A percentile compares a stretch with the other conserved stretches of the same genome.
Evolutionary conservation across 176 grass and related monocot species (phyloP).

Genomic region (Oryza glumipatula): DNA sequence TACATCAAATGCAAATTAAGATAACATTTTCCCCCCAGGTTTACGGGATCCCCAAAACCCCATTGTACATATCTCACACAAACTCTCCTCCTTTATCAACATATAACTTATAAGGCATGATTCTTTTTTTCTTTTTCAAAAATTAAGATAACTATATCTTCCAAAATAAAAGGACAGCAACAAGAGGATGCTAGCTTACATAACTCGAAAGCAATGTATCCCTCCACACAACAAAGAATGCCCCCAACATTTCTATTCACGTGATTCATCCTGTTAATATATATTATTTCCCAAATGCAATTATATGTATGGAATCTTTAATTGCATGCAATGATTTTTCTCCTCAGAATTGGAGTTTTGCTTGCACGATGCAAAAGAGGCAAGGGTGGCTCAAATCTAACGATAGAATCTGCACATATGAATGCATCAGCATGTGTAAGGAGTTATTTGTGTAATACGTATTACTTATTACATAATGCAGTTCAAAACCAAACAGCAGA

Average conservation of each 20-base stretch:
- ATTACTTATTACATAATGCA: too few relatives aligned
- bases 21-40: too few relatives aligned
- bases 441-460: background rate
- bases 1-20: background rate
- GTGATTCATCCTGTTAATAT: background rate
- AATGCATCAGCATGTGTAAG: background rate
- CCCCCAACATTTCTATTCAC: background rate
- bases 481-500: too few relatives aligned
- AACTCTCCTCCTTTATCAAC: too few relatives aligned
- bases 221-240: slow-evolving; percentile 1
- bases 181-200: background rate
- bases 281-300: background rate
- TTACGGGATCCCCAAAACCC: too few relatives aligned
- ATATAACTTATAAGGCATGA: too few relatives aligned
- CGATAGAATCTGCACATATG: too few relatives aligned
- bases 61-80: too few relatives aligned
- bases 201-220: slow-evolving; percentile 5
- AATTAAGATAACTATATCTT: background rate
- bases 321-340: background rate
- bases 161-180: background rate
- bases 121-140: too few relatives aligned
- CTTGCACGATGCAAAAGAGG: too few relatives aligned
- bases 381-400: too few relatives aligned
- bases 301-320: background rate
- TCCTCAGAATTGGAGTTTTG: background rate